Base-by-base conservation (phyloP, 2,329 filamentous ascomycete genomes). In the Fusarium illudens region DNA sequence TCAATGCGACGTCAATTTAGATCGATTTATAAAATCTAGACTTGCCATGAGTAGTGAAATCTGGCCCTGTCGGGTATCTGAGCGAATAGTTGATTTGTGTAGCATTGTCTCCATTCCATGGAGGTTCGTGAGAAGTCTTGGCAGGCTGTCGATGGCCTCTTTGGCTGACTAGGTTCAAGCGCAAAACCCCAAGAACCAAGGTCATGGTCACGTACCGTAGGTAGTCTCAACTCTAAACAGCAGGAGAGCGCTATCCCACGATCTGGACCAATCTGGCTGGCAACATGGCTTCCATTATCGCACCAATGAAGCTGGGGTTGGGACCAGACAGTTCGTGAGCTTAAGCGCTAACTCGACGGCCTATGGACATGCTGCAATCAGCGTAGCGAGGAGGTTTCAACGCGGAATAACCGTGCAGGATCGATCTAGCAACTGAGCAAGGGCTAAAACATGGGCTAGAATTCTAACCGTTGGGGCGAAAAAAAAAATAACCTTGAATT, bases 401-500 rank as follows among this genome's bases (percentile, higher is more conserved):
- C 44, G 66, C 44, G 50, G 36, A 66, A 57, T 54, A 65, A 60
- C 58, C 62, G 20, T 39, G 65, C 61, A 64, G 58, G n/a, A 60
- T 54, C 52, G 48, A 67, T 58, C 62, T 57, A 46, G 39, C 65
- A 66, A 50, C 58, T 57, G 15, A 27, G 19, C 30, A 57, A 57
- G 46, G 54, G 54, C 39, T 56, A 56, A 63, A 36, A 34, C 52
- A 69, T 50, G 62, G 37, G 37, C 59, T 54, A 64, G 56, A 55
- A 60, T 52, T 54, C 22, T 54, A 36, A 51, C 66, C 54, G 66
- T 63, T 46, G 54, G 48, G 42, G 50, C 66, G 48, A 56, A 30
- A 51, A 67, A 60, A n/a, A n/a, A n/a, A 61, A 25, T 57, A 67
- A 57, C 60, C 64, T 65, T 67, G 65, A 65, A 61, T 58, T 68